Conservation (phyloP, 805 yeast genomes). For the Metschnikowia noctiluminum region DNA sequence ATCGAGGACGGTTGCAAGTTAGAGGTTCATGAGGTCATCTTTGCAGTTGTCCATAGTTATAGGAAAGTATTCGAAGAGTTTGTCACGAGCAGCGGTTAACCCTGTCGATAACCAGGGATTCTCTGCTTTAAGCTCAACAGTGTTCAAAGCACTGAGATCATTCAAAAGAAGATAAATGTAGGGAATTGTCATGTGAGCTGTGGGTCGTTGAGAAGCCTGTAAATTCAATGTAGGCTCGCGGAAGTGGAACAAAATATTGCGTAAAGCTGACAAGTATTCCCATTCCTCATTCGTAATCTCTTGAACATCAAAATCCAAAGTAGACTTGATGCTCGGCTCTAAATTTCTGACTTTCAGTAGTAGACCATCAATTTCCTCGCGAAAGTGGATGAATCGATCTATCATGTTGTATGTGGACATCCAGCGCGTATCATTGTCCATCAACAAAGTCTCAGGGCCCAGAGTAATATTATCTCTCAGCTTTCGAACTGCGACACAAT, state of each 20-base stretch:
- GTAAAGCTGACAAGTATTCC: not conserved
- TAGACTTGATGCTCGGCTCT: too few species aligned
- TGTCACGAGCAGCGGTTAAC: not conserved
- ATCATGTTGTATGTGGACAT: constrained; percentile 4
- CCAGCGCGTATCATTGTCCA: constrained; percentile 4
- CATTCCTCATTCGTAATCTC: not conserved
- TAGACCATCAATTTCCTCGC: not conserved
- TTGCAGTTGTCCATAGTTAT: not conserved
- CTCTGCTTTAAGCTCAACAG: not conserved
- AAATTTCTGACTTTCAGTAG: not conserved
- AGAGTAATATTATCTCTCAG: too few species aligned
- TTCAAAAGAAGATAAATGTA: not conserved
- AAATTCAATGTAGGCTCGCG: not conserved
- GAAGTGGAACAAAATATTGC: not conserved
- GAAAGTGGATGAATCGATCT: not conserved
- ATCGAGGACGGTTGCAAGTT: too few species aligned
- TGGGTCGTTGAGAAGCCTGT: not conserved
- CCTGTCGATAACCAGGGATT: not conserved
- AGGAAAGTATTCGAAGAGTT: not conserved
- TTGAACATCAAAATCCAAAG: not conserved
- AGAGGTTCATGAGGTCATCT: too few species aligned
- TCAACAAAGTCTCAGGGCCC: too few species aligned
- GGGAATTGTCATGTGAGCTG: not conserved
- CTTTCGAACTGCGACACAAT: too few species aligned
- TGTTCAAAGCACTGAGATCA: not conserved